A percentile compares a stretch with the other conserved stretches of the same genome.
These are phyloP conservation scores for Cornus suecica DNA, from an alignment of 148 eudicot species.

Conservation along the genomic window DNA sequence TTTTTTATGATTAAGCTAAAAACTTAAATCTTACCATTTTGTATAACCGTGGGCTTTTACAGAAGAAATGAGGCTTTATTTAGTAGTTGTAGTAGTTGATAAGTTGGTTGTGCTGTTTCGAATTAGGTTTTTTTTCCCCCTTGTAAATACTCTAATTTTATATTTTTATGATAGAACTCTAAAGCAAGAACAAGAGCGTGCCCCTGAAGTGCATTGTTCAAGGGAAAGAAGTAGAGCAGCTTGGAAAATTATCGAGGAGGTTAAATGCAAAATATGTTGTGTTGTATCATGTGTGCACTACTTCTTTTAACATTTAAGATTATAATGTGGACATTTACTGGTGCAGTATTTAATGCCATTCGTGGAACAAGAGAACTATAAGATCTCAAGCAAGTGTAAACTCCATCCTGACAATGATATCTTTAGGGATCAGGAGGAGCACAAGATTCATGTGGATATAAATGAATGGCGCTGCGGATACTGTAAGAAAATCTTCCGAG, in stretches of 20 bases:
- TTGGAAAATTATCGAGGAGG: conserved; percentile 79
- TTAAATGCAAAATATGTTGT: conserved; percentile 9
- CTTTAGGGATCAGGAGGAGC: conserved; percentile 84
- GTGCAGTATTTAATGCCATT: conserved; percentile 89
- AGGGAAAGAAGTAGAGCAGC: conserved; percentile 90
- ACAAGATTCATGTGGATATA: conserved; percentile 63
- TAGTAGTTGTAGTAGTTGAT: neutral
- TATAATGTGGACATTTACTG: neutral
- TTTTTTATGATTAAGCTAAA: neutral
- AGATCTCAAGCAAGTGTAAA: conserved; percentile 55
- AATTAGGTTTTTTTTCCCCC: neutral
- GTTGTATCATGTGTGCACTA: conserved; percentile 6
- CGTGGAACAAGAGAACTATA: conserved; percentile 74
- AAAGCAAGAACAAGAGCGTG: conserved; percentile 30
- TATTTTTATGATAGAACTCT: conserved; percentile 34
- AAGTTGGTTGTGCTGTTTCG: neutral
- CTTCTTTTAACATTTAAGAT: neutral
- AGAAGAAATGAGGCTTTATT: neutral
- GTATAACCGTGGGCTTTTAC: neutral
- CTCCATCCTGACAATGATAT: conserved; percentile 86
- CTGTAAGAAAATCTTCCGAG: conserved; percentile 73
- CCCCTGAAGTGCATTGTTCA: conserved; percentile 80
- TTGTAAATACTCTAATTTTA: neutral
- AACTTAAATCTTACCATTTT: neutral
- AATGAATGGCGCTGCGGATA: conserved; percentile 94